Evolutionary conservation across 768 basidiomycete species (phyloP).

Genomic region (Kwoniella newhampshirensis): DNA sequence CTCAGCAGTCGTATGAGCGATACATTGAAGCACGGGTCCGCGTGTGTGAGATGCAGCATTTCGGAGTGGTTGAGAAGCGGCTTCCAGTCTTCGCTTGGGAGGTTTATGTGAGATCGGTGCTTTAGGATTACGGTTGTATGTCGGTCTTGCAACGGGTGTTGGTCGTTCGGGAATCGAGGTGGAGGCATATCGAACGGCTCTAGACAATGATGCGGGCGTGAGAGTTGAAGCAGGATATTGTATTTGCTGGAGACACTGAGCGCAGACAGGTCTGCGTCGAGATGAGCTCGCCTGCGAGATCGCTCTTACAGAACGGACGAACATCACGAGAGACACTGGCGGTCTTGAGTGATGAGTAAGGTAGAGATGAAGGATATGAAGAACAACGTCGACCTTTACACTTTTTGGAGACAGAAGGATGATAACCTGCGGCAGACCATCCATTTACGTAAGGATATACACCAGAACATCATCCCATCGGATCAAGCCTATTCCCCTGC

Average conservation of each 20-base stretch:
- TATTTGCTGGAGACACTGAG: conserved; percentile 3
- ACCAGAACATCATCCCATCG: too few species aligned
- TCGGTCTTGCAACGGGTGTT: background rate
- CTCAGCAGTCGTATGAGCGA: conserved; percentile 83
- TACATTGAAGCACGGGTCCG: conserved; percentile 72
- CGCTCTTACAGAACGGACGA: conserved; percentile 10
- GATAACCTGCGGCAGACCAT: background rate
- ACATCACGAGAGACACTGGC: background rate
- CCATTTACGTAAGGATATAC: too few species aligned
- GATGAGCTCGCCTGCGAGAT: conserved; percentile 11
- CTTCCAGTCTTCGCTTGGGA: conserved; percentile 67
- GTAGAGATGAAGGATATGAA: too few species aligned
- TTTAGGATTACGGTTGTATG: conserved; percentile 8
- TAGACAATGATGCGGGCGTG: background rate
- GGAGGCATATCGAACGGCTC: conserved; percentile 9
- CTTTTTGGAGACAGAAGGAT: background rate
- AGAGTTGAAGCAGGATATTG: background rate
- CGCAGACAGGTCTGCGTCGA: conserved; percentile 2
- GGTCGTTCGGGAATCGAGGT: background rate
- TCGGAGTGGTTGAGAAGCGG: conserved; percentile 81
- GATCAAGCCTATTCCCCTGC: too few species aligned
- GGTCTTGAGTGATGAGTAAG: background rate
- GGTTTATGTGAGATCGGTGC: conserved; percentile 44
- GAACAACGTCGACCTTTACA: background rate
- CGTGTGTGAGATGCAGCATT: conserved; percentile 82